A percentile compares a stretch with the other conserved stretches of the same genome.
Conservation (phyloP, 257 asterid genomes). For the Phtheirospermum japonicum region DNA sequence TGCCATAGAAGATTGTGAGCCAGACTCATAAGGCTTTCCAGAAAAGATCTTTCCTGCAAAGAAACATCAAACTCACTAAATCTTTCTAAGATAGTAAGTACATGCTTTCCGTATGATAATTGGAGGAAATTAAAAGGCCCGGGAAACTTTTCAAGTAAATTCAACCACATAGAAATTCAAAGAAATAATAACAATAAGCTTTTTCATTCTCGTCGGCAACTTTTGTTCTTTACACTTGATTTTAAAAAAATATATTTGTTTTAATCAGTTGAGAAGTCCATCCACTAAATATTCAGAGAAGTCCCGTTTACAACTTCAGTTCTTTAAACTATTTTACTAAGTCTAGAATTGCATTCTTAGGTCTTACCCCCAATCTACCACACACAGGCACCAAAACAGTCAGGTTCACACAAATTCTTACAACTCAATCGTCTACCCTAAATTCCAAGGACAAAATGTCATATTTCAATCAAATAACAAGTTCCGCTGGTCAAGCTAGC, state of each 20-base stretch:
- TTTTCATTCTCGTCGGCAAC: too few relatives aligned
- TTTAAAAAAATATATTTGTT: too few relatives aligned
- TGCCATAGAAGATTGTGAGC: constrained; percentile 49
- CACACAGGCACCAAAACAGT: not conserved
- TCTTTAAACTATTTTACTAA: constrained; percentile 9
- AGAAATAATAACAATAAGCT: too few relatives aligned
- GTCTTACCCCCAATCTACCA: not conserved
- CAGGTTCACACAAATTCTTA: not conserved
- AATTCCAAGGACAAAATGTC: not conserved
- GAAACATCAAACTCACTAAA: constrained; percentile 28
- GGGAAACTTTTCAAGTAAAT: not conserved
- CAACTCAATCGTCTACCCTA: not conserved
- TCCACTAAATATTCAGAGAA: not conserved
- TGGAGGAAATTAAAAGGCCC: constrained; percentile 8
- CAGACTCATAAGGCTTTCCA: constrained; percentile 53
- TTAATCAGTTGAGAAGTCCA: not conserved
- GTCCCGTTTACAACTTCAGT: not conserved
- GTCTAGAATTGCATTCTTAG: not conserved
- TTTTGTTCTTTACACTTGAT: too few relatives aligned
- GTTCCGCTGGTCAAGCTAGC: not conserved
- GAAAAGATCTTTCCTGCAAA: constrained; percentile 69
- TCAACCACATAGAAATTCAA: too few relatives aligned
- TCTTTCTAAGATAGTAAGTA: constrained; percentile 5
- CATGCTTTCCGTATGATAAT: not conserved
- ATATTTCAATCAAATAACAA: not conserved